A percentile compares a stretch with the other conserved stretches of the same genome.
phyloP scores from a whole-genome alignment of 176 grass and related monocot genomes.

The Leersia perrieri region DNA sequence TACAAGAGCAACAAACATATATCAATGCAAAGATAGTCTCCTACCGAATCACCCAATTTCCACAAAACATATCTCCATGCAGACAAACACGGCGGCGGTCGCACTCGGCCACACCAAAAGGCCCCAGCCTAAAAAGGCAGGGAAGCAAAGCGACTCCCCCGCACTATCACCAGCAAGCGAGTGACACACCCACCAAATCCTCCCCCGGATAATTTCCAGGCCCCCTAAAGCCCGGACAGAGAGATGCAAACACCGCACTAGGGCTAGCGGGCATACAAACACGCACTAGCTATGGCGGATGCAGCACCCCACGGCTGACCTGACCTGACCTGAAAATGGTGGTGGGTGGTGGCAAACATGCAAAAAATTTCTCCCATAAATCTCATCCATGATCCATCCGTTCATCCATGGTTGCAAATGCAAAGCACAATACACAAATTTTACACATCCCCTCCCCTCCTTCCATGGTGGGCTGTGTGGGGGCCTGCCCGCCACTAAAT shows the following conservation, averaged over 20 bases:
- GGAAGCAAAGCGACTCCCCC: slow-evolving; percentile 35
- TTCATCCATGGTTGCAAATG: neutral
- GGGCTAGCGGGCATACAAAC: neutral
- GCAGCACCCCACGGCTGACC: slow-evolving; percentile 13
- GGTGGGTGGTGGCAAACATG: too few species aligned
- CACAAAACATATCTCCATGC: neutral
- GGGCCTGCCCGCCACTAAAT: slow-evolving; percentile 62
- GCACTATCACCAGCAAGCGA: slow-evolving; percentile 36
- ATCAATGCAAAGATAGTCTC: neutral
- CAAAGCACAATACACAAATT: neutral
- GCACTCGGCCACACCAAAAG: neutral
- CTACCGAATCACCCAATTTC: neutral
- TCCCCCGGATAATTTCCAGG: neutral
- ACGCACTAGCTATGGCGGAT: slow-evolving; percentile 22
- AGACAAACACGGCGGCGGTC: neutral
- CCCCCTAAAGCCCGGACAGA: neutral
- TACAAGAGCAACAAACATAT: neutral
- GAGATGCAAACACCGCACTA: slow-evolving; percentile 34
- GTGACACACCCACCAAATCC: slow-evolving; percentile 20
- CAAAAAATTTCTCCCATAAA: too few species aligned
- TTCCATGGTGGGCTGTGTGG: slow-evolving; percentile 32
- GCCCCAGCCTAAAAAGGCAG: neutral
- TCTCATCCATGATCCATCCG: neutral
- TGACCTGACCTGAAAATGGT: neutral
- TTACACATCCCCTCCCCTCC: neutral